Conservation (phyloP, 2,329 filamentous ascomycete species). For the Ophiostoma sp. region DNA sequence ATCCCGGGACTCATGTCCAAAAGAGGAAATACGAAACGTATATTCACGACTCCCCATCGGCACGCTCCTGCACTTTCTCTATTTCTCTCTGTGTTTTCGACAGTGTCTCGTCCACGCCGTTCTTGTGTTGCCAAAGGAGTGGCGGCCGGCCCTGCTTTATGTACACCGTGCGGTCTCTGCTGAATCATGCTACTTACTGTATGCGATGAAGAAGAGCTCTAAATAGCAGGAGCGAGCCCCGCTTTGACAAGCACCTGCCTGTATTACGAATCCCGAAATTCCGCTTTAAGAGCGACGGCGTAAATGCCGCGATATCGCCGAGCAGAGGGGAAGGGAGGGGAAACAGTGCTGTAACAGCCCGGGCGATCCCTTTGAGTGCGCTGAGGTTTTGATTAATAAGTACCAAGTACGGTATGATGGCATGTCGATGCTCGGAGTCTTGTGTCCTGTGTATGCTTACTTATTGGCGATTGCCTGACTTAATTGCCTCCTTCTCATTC, state of each 20-base stretch:
- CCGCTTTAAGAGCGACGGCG: not conserved
- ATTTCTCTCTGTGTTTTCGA: not conserved
- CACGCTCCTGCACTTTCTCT: not conserved
- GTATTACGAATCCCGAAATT: conserved; percentile 19
- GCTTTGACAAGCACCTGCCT: not conserved
- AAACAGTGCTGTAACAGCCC: conserved; percentile 2
- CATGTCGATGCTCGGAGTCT: not conserved
- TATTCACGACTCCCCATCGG: not conserved
- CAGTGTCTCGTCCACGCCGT: not conserved
- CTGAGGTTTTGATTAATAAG: not conserved
- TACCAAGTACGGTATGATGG: too few species aligned
- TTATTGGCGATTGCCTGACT: not conserved
- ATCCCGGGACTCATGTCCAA: not conserved
- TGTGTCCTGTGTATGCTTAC: not conserved
- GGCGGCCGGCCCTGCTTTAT: not conserved
- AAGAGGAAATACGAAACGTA: conserved; percentile 11
- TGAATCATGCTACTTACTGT: not conserved
- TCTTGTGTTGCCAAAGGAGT: not conserved
- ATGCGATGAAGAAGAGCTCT: not conserved
- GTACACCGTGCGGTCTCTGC: not conserved
- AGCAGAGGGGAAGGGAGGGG: conserved; percentile 14
- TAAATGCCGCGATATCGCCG: conserved; percentile 25
- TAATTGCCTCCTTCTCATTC: not conserved
- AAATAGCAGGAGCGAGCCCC: not conserved
- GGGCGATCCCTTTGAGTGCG: not conserved